Evolutionary conservation across 1,139 yeast genomes (phyloP), one percentile per base, ranked within the genome.

Genomic region (Candida gigantensis): DNA sequence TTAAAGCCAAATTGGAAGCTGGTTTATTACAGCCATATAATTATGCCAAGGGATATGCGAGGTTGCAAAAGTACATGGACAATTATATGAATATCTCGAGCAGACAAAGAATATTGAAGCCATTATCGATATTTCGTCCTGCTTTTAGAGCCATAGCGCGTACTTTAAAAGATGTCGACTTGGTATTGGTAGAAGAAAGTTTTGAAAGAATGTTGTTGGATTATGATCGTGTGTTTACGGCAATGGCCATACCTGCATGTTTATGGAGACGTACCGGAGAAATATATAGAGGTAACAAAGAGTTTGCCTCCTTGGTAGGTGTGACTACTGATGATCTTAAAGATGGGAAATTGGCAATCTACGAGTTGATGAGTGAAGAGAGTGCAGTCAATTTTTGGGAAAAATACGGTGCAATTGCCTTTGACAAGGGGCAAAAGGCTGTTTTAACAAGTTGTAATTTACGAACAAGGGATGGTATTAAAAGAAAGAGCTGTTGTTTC

Each of bases 321-420:
- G 95, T 88, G 9, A 78, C 81, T 30, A 88, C 94, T 2, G 97
- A 90, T 55, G 96, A 89, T 55, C 67, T 92, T 52, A 81, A 94
- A 47, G 96, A 92, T 57, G 97, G 97, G 13, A 86, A 84, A 52
- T 65, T 89, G 49, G 95, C 97, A 2, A 88, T 92, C 31, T 90
- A 90, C 59, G 97, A 92, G 62, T 67, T 92, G 44, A 86, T 92
- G 96, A 84, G 92, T 41, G 97, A 90, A 57, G 97, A 90, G 52
- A 85, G 96, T 55, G 95, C 97, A 6, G 97, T 92, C n/a, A 89
- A 88, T 51, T 90, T 89, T 56, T 92, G 97, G 97, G 97, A 92
- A 57, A 90, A 90, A 58, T 92, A 90, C 52, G 97, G 97, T 7
- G 90, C 95, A 8, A 87, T 90, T 55, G 97, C 97, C 2, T 90